A percentile compares a stretch with the other conserved stretches of the same genome.
Conservation (phyloP, 2,329 filamentous ascomycete species). For the Colletotrichum sp. region DNA sequence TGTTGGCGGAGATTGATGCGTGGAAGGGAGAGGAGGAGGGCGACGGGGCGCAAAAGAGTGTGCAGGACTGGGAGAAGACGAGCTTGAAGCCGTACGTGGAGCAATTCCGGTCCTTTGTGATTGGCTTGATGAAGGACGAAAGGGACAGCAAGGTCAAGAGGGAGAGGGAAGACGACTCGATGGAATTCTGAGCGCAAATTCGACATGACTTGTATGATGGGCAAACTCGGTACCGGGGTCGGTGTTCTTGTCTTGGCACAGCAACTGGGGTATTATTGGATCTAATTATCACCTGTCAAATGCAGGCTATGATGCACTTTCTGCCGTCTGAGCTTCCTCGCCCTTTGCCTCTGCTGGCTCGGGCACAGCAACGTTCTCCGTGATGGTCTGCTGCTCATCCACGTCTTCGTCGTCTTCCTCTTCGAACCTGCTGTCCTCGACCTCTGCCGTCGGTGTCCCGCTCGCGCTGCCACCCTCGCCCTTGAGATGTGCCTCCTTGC, state of each 20-base stretch:
- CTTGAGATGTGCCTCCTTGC: slow-evolving; percentile 81
- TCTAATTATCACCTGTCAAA: slow-evolving; percentile 7
- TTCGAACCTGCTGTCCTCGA: slow-evolving; percentile 26
- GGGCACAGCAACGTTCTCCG: not conserved
- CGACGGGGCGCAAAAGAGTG: slow-evolving; percentile 36
- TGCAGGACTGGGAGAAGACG: slow-evolving; percentile 96
- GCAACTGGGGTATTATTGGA: slow-evolving; percentile 5
- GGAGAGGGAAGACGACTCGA: slow-evolving; percentile 56
- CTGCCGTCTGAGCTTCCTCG: not conserved
- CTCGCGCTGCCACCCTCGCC: not conserved
- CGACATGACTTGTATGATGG: slow-evolving; percentile 20
- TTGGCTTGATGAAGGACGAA: slow-evolving; percentile 78
- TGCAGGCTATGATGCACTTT: slow-evolving; percentile 7
- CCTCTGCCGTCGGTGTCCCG: slow-evolving; percentile 30
- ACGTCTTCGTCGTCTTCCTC: slow-evolving; percentile 32
- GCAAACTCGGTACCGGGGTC: not conserved
- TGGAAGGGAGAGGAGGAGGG: slow-evolving; percentile 64
- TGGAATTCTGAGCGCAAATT: slow-evolving; percentile 54
- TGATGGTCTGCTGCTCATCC: slow-evolving; percentile 28
- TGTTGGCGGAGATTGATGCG: slow-evolving; percentile 85
- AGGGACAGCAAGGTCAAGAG: slow-evolving; percentile 59
- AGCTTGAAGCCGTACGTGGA: slow-evolving; percentile 92
- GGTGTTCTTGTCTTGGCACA: slow-evolving; percentile 7
- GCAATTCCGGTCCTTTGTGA: slow-evolving; percentile 83
- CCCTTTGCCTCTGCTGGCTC: not conserved